phyloP scores from a whole-genome alignment of 139 green algal species.

The Chlorella sp. region DNA sequence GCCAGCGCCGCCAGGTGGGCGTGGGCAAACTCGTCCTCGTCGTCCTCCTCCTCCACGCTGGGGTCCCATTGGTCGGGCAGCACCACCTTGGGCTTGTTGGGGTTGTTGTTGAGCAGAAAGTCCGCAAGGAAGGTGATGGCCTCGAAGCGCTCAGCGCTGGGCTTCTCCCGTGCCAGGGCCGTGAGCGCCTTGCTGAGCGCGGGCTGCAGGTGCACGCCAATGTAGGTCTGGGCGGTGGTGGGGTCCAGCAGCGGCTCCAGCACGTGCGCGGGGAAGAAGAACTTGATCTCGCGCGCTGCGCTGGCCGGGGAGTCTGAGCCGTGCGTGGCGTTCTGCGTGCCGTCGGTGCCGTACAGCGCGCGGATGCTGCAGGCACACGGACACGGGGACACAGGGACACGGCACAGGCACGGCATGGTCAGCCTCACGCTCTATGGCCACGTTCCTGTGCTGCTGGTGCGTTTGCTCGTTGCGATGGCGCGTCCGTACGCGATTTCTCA shows the following conservation, averaged over 20 bases:
- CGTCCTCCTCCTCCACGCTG: slow-evolving; percentile 45
- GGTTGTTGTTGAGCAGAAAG: slow-evolving; percentile 80
- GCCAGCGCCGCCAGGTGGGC: slow-evolving; percentile 4
- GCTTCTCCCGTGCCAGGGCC: slow-evolving; percentile 62
- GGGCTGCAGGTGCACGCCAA: slow-evolving; percentile 52
- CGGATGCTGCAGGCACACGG: slow-evolving; percentile 53
- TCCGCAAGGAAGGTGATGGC: slow-evolving; percentile 63
- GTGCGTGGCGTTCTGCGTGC: slow-evolving; percentile 69
- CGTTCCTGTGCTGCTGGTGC: too few species aligned
- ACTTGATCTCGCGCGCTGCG: slow-evolving; percentile 69
- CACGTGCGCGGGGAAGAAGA: slow-evolving; percentile 65
- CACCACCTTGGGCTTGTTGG: slow-evolving; percentile 58
- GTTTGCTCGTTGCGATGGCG: too few species aligned
- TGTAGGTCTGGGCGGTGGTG: slow-evolving; percentile 35
- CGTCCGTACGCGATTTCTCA: too few species aligned
- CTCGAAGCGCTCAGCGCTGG: slow-evolving; percentile 47
- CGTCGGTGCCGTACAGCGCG: slow-evolving; percentile 71
- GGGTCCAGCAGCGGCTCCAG: slow-evolving; percentile 17
- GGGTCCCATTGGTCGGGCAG: slow-evolving; percentile 31
- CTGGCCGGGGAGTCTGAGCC: slow-evolving; percentile 62
- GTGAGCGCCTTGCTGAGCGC: slow-evolving; percentile 63
- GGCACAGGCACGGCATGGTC: background rate
- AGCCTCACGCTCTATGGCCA: background rate
- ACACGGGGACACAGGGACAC: too few species aligned
- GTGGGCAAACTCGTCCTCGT: slow-evolving; percentile 37